Evolutionary conservation across 208 protist genomes (phyloP).

Genomic region (Crithidia fasciculata): DNA sequence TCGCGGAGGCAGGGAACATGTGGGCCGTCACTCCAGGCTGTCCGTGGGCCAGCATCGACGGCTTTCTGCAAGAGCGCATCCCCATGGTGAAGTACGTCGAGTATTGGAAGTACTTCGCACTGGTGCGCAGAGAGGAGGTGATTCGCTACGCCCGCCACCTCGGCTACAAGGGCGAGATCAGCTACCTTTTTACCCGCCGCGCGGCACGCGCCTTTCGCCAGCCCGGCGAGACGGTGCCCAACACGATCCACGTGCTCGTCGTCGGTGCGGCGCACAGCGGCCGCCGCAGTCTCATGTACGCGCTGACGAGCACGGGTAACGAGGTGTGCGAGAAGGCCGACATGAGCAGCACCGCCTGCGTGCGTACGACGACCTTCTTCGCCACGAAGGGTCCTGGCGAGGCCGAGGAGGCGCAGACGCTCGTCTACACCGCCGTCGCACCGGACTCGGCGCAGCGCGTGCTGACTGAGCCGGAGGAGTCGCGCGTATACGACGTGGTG

Average conservation of each 20-base stretch:
- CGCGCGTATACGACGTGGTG: slow-evolving; percentile 77
- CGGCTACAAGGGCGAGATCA: slow-evolving; percentile 86
- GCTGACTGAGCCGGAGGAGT: slow-evolving; percentile 50
- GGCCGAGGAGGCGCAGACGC: slow-evolving; percentile 60
- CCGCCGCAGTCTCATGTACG: slow-evolving; percentile 54
- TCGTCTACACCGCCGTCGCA: slow-evolving; percentile 61
- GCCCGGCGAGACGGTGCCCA: slow-evolving; percentile 57
- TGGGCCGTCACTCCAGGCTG: slow-evolving; percentile 87
- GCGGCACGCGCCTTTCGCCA: slow-evolving; percentile 50
- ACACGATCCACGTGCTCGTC: slow-evolving; percentile 78
- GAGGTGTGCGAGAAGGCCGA: slow-evolving; percentile 5
- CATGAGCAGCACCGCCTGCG: slow-evolving; percentile 27
- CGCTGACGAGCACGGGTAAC: slow-evolving; percentile 38
- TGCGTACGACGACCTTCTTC: slow-evolving; percentile 68
- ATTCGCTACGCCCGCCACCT: slow-evolving; percentile 86
- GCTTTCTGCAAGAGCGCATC: slow-evolving; percentile 50
- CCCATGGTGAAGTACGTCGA: slow-evolving; percentile 82
- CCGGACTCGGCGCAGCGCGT: slow-evolving; percentile 43
- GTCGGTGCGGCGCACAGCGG: slow-evolving; percentile 60
- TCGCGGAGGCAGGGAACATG: slow-evolving; percentile 50
- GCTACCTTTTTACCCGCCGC: slow-evolving; percentile 70
- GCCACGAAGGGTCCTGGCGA: slow-evolving; percentile 29
- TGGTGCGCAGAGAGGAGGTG: slow-evolving; percentile 67
- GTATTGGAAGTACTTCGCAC: slow-evolving; percentile 89
- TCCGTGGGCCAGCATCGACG: slow-evolving; percentile 72